phyloP scores from a whole-genome alignment of 1,284 basidiomycete species.

The Schizophyllum amplum region DNA sequence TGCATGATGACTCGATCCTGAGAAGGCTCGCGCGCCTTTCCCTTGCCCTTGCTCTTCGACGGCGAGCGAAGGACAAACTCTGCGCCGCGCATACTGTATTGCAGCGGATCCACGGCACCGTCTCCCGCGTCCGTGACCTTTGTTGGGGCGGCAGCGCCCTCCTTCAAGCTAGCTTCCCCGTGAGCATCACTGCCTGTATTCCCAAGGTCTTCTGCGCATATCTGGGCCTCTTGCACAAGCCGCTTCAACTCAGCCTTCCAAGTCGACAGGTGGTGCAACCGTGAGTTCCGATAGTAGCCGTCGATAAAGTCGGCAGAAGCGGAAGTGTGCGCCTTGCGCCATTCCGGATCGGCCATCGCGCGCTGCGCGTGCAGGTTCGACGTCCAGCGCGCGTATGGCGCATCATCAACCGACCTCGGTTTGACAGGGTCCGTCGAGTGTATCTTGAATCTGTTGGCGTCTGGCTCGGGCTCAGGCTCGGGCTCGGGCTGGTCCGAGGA shows the following conservation, averaged over 20 bases:
- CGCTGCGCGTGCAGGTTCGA: constrained; percentile 69
- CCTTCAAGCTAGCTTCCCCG: constrained; percentile 9
- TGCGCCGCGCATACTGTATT: constrained; percentile 48
- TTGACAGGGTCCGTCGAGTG: neutral
- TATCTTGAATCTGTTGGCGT: constrained; percentile 6
- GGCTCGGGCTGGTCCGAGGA: neutral
- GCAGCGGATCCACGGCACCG: constrained; percentile 22
- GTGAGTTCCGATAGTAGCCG: constrained; percentile 85
- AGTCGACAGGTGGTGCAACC: constrained; percentile 85
- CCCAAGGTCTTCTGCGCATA: constrained; percentile 44
- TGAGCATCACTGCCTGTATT: constrained; percentile 12
- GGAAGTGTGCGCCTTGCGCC: constrained; percentile 85
- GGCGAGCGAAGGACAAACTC: constrained; percentile 41
- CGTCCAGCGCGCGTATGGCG: constrained; percentile 54
- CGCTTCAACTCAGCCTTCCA: constrained; percentile 89
- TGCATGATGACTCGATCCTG: constrained; percentile 74
- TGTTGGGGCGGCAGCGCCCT: constrained; percentile 11
- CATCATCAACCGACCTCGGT: constrained; percentile 29
- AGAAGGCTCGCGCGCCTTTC: constrained; percentile 29
- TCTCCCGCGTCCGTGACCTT: constrained; percentile 22
- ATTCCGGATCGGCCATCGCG: constrained; percentile 73
- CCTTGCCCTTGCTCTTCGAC: constrained; percentile 49
- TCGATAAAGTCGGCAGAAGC: constrained; percentile 82
- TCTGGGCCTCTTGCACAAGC: constrained; percentile 76
- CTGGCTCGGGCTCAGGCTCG: neutral